These are phyloP conservation scores for Ceratocystis albifundus DNA, from an alignment of 2,329 filamentous ascomycete genomes.

Conservation along the genomic window DNA sequence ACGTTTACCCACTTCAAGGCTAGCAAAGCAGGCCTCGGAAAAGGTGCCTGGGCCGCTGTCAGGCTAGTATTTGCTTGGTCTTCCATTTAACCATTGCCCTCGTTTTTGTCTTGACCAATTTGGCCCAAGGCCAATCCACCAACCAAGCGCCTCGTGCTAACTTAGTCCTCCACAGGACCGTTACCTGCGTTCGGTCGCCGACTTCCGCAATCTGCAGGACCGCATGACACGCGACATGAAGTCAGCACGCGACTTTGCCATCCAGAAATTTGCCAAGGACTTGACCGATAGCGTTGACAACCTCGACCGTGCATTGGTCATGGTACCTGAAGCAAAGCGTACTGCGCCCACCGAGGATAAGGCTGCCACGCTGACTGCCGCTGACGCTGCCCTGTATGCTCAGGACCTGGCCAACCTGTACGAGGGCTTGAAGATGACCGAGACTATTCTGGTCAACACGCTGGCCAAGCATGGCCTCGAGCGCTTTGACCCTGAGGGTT, in stretches of 20 bases:
- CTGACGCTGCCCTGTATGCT: conserved; percentile 35
- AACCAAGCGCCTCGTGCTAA: neutral
- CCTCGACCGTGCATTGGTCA: conserved; percentile 79
- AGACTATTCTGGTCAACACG: conserved; percentile 73
- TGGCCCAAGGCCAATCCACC: neutral
- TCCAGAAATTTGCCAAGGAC: conserved; percentile 90
- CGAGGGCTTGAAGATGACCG: conserved; percentile 90
- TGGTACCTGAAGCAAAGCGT: conserved; percentile 59
- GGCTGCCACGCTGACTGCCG: conserved; percentile 31
- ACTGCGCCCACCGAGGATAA: neutral
- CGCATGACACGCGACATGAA: conserved; percentile 85
- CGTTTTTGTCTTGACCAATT: neutral
- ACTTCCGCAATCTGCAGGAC: conserved; percentile 96
- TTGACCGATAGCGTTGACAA: conserved; percentile 94
- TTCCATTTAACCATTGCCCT: neutral
- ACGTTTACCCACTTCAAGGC: conserved; percentile 26
- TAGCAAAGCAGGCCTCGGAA: neutral
- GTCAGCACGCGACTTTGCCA: conserved; percentile 78
- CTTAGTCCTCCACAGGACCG: conserved; percentile 55
- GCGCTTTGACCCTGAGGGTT: conserved; percentile 68
- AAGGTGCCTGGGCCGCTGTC: neutral
- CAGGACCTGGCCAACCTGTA: conserved; percentile 71
- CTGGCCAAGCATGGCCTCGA: conserved; percentile 90
- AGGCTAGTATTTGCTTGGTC: neutral
- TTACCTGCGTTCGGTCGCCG: conserved; percentile 84